A percentile compares a stretch with the other conserved stretches of the same genome.
These are phyloP conservation scores for Globisporangium lucens DNA, from an alignment of 352 stramenopile species.

Conservation along the genomic window DNA sequence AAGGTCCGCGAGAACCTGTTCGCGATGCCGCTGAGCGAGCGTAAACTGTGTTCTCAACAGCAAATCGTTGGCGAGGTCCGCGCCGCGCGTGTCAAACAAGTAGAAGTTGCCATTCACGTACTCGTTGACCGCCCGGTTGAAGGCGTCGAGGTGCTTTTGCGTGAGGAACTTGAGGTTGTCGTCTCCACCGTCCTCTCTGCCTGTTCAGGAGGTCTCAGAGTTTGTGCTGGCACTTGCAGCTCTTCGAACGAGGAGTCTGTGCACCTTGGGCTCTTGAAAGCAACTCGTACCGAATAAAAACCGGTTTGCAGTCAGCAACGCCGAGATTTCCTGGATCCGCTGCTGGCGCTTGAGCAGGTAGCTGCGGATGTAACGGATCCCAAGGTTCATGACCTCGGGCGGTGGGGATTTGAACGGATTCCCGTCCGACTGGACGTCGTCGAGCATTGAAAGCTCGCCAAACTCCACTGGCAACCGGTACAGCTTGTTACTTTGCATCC, in stretches of 20 bases:
- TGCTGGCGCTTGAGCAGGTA: constrained; percentile 65
- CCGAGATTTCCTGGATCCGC: constrained; percentile 47
- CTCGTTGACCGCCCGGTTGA: constrained; percentile 48
- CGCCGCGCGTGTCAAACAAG: constrained; percentile 40
- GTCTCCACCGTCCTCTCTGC: no score
- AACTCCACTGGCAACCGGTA: constrained; percentile 57
- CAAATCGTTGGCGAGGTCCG: constrained; percentile 53
- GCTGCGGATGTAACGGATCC: constrained; percentile 38
- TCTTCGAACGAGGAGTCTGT: constrained; percentile 22
- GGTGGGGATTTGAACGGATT: constrained; percentile 75
- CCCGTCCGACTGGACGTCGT: constrained; percentile 57
- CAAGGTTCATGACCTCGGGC: constrained; percentile 56
- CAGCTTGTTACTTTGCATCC: constrained; percentile 76
- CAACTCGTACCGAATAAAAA: constrained; percentile 34
- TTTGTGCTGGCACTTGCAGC: background rate
- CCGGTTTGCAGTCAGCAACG: constrained; percentile 32
- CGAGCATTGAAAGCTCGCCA: constrained; percentile 35
- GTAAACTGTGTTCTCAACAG: constrained; percentile 52
- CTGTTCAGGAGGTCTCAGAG: background rate
- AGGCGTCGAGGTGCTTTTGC: constrained; percentile 36
- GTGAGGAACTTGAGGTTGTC: constrained; percentile 45
- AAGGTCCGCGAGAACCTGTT: constrained; percentile 47
- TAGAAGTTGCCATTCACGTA: constrained; percentile 81
- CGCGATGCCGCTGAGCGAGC: constrained; percentile 48
- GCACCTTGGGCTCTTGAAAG: constrained; percentile 44